Conservation (phyloP, 768 basidiomycete genomes). For the Rhizopogon vulgaris region DNA sequence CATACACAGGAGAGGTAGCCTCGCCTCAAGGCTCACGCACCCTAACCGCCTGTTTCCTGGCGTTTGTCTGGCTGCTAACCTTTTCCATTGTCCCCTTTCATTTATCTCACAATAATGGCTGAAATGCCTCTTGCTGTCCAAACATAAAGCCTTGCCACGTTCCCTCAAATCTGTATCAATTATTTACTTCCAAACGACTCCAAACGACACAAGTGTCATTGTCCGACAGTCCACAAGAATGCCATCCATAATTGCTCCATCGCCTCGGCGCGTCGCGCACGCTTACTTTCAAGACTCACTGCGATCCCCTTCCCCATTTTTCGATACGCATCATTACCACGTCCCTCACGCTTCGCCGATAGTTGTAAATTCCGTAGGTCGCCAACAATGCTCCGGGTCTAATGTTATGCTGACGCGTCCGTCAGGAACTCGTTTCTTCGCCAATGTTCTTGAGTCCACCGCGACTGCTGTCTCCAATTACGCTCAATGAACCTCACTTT, state of each 20-base stretch:
- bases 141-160: slow-evolving; percentile 24
- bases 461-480: slow-evolving; percentile 33
- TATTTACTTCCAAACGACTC: slow-evolving; percentile 14
- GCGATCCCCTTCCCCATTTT: neutral
- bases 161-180: slow-evolving; percentile 29
- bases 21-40: slow-evolving; percentile 14
- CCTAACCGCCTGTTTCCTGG: slow-evolving; percentile 9
- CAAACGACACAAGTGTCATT: slow-evolving; percentile 7
- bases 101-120: slow-evolving; percentile 16
- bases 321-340: neutral
- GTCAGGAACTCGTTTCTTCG: slow-evolving; percentile 18
- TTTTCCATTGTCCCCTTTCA: slow-evolving; percentile 22
- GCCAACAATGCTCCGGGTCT: neutral
- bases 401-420: slow-evolving; percentile 2
- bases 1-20: slow-evolving; percentile 5
- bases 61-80: neutral
- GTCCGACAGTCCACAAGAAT: slow-evolving; percentile 17
- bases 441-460: slow-evolving; percentile 22
- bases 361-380: slow-evolving; percentile 3
- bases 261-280: slow-evolving; percentile 28
- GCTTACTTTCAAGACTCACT: slow-evolving; percentile 1
- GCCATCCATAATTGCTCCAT: slow-evolving; percentile 39
- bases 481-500: slow-evolving; percentile 24
- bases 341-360: neutral
- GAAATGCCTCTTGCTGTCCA: slow-evolving; percentile 13